A percentile compares a stretch with the other conserved stretches of the same genome.
phyloP scores from a whole-genome alignment of 2,329 filamentous ascomycete species.

The Macrophomina phaseolina region DNA sequence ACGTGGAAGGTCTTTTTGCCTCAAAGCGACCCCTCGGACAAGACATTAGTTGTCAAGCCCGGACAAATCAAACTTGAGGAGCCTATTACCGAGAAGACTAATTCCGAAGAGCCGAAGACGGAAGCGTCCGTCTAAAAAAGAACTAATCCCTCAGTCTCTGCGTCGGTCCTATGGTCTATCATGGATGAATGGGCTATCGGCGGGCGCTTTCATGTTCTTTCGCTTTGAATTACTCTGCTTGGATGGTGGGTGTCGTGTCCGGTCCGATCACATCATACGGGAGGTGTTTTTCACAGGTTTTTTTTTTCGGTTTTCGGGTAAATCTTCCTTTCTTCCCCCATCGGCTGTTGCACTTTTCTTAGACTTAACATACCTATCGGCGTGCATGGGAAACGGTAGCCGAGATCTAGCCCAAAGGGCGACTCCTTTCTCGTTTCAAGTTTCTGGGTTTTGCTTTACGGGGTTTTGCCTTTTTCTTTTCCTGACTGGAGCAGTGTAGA shows the following conservation, averaged over 20 bases:
- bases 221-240: background rate
- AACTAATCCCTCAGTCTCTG: background rate
- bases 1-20: slow-evolving; percentile 22
- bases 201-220: background rate
- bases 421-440: background rate
- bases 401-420: background rate
- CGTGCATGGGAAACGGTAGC: slow-evolving; percentile 14
- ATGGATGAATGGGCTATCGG: background rate
- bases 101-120: slow-evolving; percentile 32
- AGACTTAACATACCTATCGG: slow-evolving; percentile 18
- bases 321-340: background rate
- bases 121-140: slow-evolving; percentile 31
- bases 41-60: slow-evolving; percentile 8
- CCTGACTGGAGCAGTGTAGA: slow-evolving; percentile 15
- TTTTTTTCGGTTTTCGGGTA: background rate
- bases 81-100: slow-evolving; percentile 30
- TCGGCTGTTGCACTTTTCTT: background rate
- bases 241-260: background rate
- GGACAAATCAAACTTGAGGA: background rate
- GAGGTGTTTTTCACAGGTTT: slow-evolving; percentile 5
- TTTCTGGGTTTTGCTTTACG: background rate
- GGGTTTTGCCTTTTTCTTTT: background rate
- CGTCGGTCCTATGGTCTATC: background rate
- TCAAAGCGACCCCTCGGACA: background rate
- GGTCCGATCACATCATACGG: slow-evolving; percentile 4